Conservation (phyloP, 2,329 filamentous ascomycete species). For the Orbilia ellipsospora region DNA sequence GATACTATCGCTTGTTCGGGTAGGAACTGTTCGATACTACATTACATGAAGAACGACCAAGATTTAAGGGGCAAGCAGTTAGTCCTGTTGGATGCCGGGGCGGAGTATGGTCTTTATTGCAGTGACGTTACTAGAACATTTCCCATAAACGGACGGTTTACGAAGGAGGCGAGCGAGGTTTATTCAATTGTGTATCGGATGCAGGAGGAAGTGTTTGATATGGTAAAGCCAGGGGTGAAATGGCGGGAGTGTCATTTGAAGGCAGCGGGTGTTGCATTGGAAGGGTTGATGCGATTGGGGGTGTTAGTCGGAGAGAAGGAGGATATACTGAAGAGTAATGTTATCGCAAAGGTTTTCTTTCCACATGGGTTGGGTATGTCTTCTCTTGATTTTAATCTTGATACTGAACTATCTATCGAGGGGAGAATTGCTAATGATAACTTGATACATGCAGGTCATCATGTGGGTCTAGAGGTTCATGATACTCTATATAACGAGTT, state of each 20-base stretch:
- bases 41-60: slow-evolving; percentile 85
- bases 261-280: slow-evolving; percentile 77
- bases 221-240: slow-evolving; percentile 74
- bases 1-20: slow-evolving; percentile 88
- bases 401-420: no score
- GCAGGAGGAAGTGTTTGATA: slow-evolving; percentile 78
- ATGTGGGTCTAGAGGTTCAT: slow-evolving; percentile 74
- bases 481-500: slow-evolving; percentile 62
- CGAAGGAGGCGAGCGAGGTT: slow-evolving; percentile 75
- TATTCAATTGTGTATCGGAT: slow-evolving; percentile 83
- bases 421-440: slow-evolving; percentile 1
- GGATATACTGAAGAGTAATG: slow-evolving; percentile 68
- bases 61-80: slow-evolving; percentile 76
- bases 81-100: slow-evolving; percentile 86
- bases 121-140: slow-evolving; percentile 91
- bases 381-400: neutral
- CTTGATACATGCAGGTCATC: slow-evolving; percentile 64
- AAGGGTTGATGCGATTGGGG: slow-evolving; percentile 76
- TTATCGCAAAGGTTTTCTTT: slow-evolving; percentile 73
- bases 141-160: slow-evolving; percentile 78
- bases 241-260: slow-evolving; percentile 79
- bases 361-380: slow-evolving; percentile 68
- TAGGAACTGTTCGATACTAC: slow-evolving; percentile 82
- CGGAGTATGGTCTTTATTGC: slow-evolving; percentile 86
- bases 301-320: slow-evolving; percentile 74